These are phyloP conservation scores for Rubroboletus pulcherrimus DNA, from an alignment of 768 basidiomycete genomes.

Conservation along the genomic window DNA sequence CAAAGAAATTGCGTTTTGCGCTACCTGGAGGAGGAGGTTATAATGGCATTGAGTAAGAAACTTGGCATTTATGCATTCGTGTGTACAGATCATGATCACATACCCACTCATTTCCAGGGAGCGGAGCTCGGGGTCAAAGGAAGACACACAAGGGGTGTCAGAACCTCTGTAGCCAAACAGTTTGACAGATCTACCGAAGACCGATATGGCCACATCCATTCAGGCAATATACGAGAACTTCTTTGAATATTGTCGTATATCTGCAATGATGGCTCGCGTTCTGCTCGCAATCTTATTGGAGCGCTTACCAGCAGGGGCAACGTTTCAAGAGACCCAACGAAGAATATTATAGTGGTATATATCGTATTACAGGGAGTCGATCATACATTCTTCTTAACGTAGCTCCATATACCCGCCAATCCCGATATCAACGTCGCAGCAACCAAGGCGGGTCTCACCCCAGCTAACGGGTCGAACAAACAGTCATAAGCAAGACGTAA, in stretches of 20 bases:
- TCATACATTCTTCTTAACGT: constrained; percentile 87
- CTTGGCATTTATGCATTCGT: constrained; percentile 36
- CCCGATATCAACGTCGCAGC: constrained; percentile 88
- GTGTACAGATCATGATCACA: constrained; percentile 34
- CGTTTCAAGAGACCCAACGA: constrained; percentile 33
- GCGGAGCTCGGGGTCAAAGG: constrained; percentile 39
- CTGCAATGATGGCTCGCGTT: constrained; percentile 17
- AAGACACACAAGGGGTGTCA: constrained; percentile 37
- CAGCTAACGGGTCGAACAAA: constrained; percentile 61
- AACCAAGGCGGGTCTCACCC: constrained; percentile 82
- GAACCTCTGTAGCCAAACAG: constrained; percentile 31
- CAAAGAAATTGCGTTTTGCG: constrained; percentile 18
- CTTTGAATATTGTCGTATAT: constrained; percentile 25
- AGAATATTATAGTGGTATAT: constrained; percentile 44
- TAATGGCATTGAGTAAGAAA: constrained; percentile 31
- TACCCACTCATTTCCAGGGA: constrained; percentile 39
- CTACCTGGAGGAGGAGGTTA: constrained; percentile 27
- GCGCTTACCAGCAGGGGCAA: constrained; percentile 24
- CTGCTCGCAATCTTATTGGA: constrained; percentile 24
- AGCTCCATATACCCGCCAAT: constrained; percentile 91
- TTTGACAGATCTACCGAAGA: constrained; percentile 33
- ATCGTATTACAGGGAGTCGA: constrained; percentile 38
- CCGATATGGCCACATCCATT: constrained; percentile 33
- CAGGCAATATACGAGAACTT: constrained; percentile 31
- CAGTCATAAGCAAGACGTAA: constrained; percentile 36